phyloP scores from a whole-genome alignment of 306 rosid species.

The Cicer arietinum region DNA sequence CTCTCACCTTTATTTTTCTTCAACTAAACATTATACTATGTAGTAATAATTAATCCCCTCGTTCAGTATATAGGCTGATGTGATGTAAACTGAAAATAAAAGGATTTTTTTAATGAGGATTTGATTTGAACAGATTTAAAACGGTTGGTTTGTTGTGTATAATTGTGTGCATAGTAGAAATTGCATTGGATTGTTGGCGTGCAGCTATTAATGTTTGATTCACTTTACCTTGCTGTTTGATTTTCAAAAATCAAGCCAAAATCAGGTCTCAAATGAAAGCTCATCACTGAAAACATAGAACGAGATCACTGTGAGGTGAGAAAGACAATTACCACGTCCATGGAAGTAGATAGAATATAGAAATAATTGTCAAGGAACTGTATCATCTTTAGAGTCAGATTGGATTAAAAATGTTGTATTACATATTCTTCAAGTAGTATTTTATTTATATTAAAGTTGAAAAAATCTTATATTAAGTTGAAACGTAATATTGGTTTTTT shows the following conservation, averaged over 20 bases:
- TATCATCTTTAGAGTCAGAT: not conserved
- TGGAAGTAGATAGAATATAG: no score
- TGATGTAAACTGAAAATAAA: not conserved
- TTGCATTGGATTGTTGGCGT: not conserved
- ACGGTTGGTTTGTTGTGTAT: not conserved
- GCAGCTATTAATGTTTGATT: not conserved
- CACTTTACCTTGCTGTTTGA: no score
- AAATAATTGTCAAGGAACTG: not conserved
- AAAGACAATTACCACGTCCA: no score
- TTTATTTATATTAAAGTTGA: no score
- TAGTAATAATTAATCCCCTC: not conserved
- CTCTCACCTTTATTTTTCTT: not conserved
- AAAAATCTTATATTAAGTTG: no score
- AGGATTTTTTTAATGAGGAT: no score
- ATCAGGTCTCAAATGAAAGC: no score
- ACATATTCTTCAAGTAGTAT: not conserved
- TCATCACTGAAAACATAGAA: no score
- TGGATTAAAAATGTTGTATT: not conserved
- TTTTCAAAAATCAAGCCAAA: no score
- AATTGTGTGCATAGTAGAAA: not conserved
- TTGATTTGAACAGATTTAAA: not conserved
- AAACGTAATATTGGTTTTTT: no score
- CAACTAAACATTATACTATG: not conserved
- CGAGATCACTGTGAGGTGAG: no score
- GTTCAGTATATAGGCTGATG: not conserved